Percentiles rank a stretch among this genome's conserved stretches.
Conservation (phyloP, 2,329 filamentous ascomycete genomes). For the Leptographium wingfieldii region DNA sequence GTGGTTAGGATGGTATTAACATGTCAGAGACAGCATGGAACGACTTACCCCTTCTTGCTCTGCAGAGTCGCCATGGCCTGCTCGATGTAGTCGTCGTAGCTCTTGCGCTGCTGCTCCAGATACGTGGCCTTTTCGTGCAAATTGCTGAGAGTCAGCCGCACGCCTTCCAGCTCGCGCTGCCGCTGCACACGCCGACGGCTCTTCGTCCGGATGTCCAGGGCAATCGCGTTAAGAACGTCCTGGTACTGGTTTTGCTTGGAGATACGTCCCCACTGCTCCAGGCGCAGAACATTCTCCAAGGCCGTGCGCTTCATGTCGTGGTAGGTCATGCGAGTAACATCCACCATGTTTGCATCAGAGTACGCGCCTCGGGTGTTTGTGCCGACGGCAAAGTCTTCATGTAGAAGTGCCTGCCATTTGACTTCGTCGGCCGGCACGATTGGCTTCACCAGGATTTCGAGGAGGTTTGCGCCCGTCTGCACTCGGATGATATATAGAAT, state of each 20-base stretch:
- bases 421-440: constrained; percentile 78
- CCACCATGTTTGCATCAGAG: constrained; percentile 76
- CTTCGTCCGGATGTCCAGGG: constrained; percentile 93
- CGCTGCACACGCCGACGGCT: constrained; percentile 85
- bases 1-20: neutral
- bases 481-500: constrained; percentile 96
- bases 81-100: constrained; percentile 98
- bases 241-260: constrained; percentile 89
- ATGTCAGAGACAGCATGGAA: neutral
- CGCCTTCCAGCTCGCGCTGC: constrained; percentile 78
- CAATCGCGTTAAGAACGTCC: constrained; percentile 94
- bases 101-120: constrained; percentile 89
- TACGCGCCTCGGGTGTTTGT: constrained; percentile 71
- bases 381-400: constrained; percentile 63
- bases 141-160: constrained; percentile 60
- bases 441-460: constrained; percentile 88
- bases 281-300: constrained; percentile 80
- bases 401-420: constrained; percentile 70
- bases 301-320: constrained; percentile 85
- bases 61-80: constrained; percentile 95
- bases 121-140: constrained; percentile 80
- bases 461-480: constrained; percentile 80
- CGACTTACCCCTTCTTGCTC: constrained; percentile 73
- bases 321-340: constrained; percentile 82
- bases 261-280: constrained; percentile 80